Percentiles rank a stretch among this genome's conserved stretches.
Conservation (phyloP, 2,329 filamentous ascomycete genomes). For the Diplodia sapinea region DNA sequence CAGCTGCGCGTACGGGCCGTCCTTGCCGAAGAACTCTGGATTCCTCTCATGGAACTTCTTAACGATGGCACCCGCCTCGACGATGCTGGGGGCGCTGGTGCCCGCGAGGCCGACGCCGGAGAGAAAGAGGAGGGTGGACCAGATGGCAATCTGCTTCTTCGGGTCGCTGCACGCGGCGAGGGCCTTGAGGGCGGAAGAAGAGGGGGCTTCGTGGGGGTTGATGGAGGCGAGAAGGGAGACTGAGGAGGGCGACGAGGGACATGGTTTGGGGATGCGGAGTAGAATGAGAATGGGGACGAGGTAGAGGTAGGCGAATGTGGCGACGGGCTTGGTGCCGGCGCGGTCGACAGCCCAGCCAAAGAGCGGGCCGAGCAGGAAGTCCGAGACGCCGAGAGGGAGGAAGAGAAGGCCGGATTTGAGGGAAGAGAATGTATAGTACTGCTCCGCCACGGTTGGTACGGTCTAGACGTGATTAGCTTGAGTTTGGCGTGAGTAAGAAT, state of each 20-base stretch:
- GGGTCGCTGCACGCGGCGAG: slow-evolving; percentile 38
- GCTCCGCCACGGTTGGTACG: slow-evolving; percentile 52
- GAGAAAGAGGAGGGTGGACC: slow-evolving; percentile 48
- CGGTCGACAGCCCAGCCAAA: slow-evolving; percentile 57
- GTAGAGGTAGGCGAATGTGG: slow-evolving; percentile 49
- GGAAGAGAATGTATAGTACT: slow-evolving; percentile 53
- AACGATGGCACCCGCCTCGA: slow-evolving; percentile 64
- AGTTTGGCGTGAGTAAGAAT: background rate
- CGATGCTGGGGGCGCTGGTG: slow-evolving; percentile 61
- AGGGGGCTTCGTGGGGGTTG: background rate
- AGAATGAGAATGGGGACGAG: slow-evolving; percentile 51
- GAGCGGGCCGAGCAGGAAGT: slow-evolving; percentile 54
- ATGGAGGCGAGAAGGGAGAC: slow-evolving; percentile 1
- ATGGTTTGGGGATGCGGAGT: slow-evolving; percentile 51
- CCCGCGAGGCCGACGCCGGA: slow-evolving; percentile 60
- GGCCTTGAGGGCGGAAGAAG: background rate
- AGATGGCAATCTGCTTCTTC: slow-evolving; percentile 15
- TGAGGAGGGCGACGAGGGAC: slow-evolving; percentile 13
- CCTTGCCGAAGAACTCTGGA: slow-evolving; percentile 59
- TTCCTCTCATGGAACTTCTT: slow-evolving; percentile 63
- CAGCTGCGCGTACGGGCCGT: slow-evolving; percentile 68
- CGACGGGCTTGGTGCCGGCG: slow-evolving; percentile 53
- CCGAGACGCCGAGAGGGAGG: slow-evolving; percentile 52
- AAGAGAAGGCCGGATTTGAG: slow-evolving; percentile 54
- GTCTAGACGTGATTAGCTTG: slow-evolving; percentile 38